A percentile compares a stretch with the other conserved stretches of the same genome.
phyloP scores from a whole-genome alignment of 441 rosid species.

The Corymbia citriodora region DNA sequence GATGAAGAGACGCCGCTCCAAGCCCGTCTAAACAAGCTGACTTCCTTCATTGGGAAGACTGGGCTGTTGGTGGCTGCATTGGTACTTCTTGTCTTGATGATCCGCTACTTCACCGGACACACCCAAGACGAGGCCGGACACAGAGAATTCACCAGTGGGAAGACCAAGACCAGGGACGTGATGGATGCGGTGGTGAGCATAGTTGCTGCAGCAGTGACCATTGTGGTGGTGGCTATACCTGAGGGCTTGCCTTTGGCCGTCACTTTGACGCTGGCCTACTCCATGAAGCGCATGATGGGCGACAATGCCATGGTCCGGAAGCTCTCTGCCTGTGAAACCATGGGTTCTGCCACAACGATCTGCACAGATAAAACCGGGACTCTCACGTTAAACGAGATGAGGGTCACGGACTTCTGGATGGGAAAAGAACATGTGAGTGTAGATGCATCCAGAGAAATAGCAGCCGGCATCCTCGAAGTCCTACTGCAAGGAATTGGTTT shows the following conservation, averaged over 20 bases:
- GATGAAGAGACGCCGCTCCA: neutral
- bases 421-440: neutral
- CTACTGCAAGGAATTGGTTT: neutral
- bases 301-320: neutral
- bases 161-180: neutral
- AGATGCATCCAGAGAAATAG: neutral
- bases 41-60: neutral
- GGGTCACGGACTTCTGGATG: neutral
- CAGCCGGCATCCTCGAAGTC: neutral
- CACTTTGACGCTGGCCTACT: neutral
- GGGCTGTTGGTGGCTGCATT: neutral
- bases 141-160: neutral
- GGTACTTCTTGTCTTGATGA: neutral
- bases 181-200: neutral
- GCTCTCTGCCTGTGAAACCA: neutral
- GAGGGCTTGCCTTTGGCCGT: neutral
- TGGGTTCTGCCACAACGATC: neutral
- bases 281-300: neutral
- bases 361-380: neutral
- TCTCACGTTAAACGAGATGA: neutral
- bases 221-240: neutral
- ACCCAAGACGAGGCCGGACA: neutral
- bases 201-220: neutral
- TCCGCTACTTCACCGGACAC: conserved; percentile 1
- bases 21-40: neutral